A percentile compares a stretch with the other conserved stretches of the same genome.
Conservation (phyloP, 208 protist genomes). For the Porcisia deanei region DNA sequence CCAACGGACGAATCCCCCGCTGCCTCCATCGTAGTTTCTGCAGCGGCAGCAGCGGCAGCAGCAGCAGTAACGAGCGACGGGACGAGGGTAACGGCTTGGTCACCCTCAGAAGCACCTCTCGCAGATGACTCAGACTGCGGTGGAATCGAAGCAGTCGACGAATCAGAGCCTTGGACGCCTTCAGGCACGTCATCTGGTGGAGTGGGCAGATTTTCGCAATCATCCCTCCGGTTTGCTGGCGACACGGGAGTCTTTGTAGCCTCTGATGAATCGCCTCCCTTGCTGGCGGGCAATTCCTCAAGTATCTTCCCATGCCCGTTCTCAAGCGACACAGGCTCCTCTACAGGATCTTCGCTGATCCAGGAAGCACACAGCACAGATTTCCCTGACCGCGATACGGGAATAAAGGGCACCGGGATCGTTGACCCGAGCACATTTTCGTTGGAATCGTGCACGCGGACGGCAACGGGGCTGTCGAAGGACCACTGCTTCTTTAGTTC, state of each 20-base stretch:
- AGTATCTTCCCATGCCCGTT: not conserved
- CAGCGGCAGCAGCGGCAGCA: not conserved
- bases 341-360: conserved; percentile 32
- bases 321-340: conserved; percentile 2
- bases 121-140: not conserved
- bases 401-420: conserved; percentile 34
- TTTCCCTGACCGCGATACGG: conserved; percentile 7
- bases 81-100: not conserved
- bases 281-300: no score
- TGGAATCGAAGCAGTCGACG: not conserved
- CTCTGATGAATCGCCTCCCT: not conserved
- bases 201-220: not conserved
- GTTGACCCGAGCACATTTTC: conserved; percentile 47
- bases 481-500: conserved; percentile 50
- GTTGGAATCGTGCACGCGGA: conserved; percentile 43
- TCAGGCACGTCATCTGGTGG: not conserved
- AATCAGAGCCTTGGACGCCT: not conserved
- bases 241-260: not conserved
- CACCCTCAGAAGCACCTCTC: not conserved
- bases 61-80: not conserved
- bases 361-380: conserved; percentile 39
- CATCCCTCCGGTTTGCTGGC: not conserved
- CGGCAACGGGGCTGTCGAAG: conserved; percentile 34
- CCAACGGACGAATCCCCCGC: not conserved
- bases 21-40: not conserved